Conservation (phyloP, 176 grass and related monocot species). For the Zea mays region DNA sequence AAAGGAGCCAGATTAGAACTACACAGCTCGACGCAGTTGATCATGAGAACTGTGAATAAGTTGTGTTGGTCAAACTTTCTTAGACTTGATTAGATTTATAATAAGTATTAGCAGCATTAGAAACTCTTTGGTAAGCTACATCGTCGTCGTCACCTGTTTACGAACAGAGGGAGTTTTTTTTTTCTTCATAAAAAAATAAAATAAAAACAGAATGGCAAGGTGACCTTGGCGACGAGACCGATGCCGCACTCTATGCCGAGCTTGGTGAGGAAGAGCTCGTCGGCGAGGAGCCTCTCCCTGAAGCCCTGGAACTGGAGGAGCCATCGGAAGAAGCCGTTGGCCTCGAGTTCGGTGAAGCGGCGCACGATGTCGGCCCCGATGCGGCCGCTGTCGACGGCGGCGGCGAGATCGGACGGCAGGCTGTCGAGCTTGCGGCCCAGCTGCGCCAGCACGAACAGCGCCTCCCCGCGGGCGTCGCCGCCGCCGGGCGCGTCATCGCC, state of each 20-base stretch:
- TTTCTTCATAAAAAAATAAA: not conserved
- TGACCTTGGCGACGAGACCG: constrained; percentile 74
- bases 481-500: constrained; percentile 11
- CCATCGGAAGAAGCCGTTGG: constrained; percentile 57
- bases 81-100: too few species aligned
- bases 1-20: constrained; percentile 1
- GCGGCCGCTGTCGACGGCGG: constrained; percentile 60
- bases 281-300: constrained; percentile 80
- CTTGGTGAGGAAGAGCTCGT: constrained; percentile 92
- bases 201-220: not conserved
- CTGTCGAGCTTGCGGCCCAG: constrained; percentile 61
- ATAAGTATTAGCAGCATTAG: too few species aligned
- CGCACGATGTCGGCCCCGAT: constrained; percentile 66
- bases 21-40: not conserved
- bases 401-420: constrained; percentile 68
- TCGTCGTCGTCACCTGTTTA: too few species aligned
- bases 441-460: constrained; percentile 63
- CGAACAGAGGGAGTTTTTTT: too few species aligned
- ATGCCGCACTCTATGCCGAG: constrained; percentile 78
- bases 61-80: too few species aligned
- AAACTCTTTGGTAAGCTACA: too few species aligned
- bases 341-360: constrained; percentile 69
- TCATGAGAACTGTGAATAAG: too few species aligned
- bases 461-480: constrained; percentile 30
- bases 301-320: constrained; percentile 72